Evolutionary conservation across 2,329 filamentous ascomycete genomes (phyloP).

Genomic region (Penicillium paneum): DNA sequence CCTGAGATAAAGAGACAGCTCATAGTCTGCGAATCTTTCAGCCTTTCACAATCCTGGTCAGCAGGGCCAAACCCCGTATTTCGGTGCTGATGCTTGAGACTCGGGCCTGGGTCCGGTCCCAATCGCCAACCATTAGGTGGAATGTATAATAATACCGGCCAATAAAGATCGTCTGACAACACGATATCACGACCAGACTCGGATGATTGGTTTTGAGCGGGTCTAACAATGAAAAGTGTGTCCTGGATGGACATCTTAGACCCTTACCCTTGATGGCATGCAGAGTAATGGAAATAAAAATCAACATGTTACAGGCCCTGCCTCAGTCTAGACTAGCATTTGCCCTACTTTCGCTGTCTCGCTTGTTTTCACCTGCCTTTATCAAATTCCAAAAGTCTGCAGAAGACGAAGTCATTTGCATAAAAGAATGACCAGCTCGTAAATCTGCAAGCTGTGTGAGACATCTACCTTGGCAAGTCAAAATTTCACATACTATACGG

Average conservation of each 20-base stretch:
- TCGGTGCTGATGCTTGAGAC: not conserved
- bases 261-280: not conserved
- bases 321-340: not conserved
- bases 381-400: not conserved
- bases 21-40: not conserved
- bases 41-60: not conserved
- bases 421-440: not conserved
- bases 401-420: not conserved
- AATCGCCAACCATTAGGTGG: not conserved
- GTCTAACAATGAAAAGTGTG: not conserved
- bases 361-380: not conserved
- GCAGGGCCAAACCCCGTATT: not conserved
- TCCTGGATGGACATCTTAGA: not conserved
- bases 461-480: conserved; percentile 3
- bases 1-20: not conserved
- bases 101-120: not conserved
- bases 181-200: not conserved
- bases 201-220: not conserved
- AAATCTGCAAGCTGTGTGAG: conserved; percentile 3
- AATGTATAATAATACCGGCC: not conserved
- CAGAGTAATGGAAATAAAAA: not conserved
- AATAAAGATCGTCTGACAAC: not conserved
- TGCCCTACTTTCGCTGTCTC: not conserved
- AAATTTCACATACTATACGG: conserved; percentile 3
- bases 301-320: not conserved